Conservation (phyloP, 2,329 filamentous ascomycete species). For the Pseudogymnoascus verrucosus region DNA sequence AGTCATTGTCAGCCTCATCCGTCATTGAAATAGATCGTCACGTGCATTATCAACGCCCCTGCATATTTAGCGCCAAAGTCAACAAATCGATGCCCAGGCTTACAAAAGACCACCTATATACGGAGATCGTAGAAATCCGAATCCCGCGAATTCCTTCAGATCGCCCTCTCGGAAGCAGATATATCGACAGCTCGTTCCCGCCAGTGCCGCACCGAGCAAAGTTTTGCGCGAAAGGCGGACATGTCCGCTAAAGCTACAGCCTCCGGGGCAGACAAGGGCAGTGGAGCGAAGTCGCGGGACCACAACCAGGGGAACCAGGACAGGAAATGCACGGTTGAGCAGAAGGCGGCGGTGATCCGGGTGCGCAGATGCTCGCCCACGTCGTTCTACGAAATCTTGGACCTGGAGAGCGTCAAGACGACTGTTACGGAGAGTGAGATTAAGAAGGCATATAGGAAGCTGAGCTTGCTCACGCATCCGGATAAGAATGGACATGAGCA, state of each 20-base stretch:
- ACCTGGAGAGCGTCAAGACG: constrained; percentile 54
- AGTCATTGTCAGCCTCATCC: constrained; percentile 6
- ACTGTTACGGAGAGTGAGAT: constrained; percentile 74
- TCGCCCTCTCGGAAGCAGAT: neutral
- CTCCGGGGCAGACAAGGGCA: constrained; percentile 34
- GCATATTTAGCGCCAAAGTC: constrained; percentile 6
- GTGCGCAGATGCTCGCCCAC: constrained; percentile 78
- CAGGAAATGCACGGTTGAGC: constrained; percentile 76
- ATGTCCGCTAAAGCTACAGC: constrained; percentile 28
- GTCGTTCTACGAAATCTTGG: constrained; percentile 92
- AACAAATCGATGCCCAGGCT: constrained; percentile 6
- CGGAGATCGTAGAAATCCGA: constrained; percentile 3
- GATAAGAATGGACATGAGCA: constrained; percentile 97
- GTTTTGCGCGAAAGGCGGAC: neutral
- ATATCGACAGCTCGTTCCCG: neutral
- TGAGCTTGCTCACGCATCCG: constrained; percentile 89
- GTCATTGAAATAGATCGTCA: constrained; percentile 2
- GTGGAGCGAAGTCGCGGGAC: constrained; percentile 32
- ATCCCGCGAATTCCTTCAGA: constrained; percentile 9
- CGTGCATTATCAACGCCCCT: constrained; percentile 7
- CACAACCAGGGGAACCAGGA: constrained; percentile 51
- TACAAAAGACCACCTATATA: constrained; percentile 7
- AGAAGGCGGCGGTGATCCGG: constrained; percentile 83
- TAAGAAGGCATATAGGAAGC: constrained; percentile 95
- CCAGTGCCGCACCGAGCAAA: neutral